Percentiles rank a stretch among this genome's conserved stretches.
These are phyloP conservation scores for Neopestalotiopsis clavispora DNA, from an alignment of 2,329 filamentous ascomycete species.

Conservation along the genomic window DNA sequence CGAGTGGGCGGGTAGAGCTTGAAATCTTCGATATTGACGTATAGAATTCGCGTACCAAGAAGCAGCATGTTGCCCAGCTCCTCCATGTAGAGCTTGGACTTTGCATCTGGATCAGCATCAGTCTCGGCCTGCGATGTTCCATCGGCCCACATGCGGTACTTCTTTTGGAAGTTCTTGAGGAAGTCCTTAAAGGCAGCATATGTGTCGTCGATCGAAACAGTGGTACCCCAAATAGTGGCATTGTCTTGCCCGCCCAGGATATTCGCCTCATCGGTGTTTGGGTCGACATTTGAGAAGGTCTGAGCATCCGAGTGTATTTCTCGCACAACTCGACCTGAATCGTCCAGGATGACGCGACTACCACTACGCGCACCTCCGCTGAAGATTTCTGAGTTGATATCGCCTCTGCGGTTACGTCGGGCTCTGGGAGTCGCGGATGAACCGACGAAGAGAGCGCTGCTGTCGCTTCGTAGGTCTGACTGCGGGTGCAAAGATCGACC, in stretches of 20 bases:
- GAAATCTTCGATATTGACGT: constrained; percentile 86
- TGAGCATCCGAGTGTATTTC: constrained; percentile 64
- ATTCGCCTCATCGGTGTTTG: constrained; percentile 91
- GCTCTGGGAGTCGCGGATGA: constrained; percentile 58
- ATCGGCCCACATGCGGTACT: constrained; percentile 91
- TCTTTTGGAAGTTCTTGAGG: constrained; percentile 86
- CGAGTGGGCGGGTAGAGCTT: constrained; percentile 90
- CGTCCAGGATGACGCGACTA: constrained; percentile 64
- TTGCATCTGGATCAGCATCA: constrained; percentile 69
- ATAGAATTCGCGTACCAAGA: constrained; percentile 81
- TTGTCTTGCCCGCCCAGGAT: constrained; percentile 80
- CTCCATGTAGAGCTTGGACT: constrained; percentile 81
- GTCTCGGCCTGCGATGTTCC: constrained; percentile 81
- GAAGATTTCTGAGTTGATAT: constrained; percentile 83
- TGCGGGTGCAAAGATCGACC: constrained; percentile 66
- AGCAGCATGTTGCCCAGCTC: constrained; percentile 91
- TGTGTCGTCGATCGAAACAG: constrained; percentile 90
- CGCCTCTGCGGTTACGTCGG: constrained; percentile 72
- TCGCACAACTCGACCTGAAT: constrained; percentile 60
- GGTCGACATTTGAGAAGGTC: constrained; percentile 69
- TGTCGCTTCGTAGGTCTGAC: constrained; percentile 79
- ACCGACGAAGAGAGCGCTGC: constrained; percentile 85
- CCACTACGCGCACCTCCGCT: constrained; percentile 56
- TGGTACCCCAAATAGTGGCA: constrained; percentile 95
- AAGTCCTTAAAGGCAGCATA: constrained; percentile 91